Evolutionary conservation across 768 basidiomycete species (phyloP), one percentile per base, ranked within the genome.

Genomic region (Fomitopsis pulvina): DNA sequence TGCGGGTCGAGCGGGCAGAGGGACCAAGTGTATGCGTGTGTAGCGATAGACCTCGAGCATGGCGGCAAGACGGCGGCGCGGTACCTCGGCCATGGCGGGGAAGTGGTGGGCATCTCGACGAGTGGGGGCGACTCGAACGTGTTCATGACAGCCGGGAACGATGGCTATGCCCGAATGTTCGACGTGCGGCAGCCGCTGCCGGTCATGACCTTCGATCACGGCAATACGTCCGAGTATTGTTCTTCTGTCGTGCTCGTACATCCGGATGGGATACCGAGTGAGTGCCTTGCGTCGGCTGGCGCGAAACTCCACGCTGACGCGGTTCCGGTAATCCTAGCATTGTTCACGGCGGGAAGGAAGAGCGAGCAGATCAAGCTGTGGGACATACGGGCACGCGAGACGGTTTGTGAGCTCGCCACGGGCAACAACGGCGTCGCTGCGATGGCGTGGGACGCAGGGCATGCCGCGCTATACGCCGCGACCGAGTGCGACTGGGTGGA

Each of bases 331-430:
- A 12, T 45, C 3, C 1, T 26, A 59, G 54, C 50, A n/a, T 22
- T 59, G 1, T 71, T 74, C 52, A 63, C 68, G 0, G 70, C 66
- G 1, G 50, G 61, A 2, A 52, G 50, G 21, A 41, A 42, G 2
- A 54, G 56, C 3, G 64, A 75, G 48, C 53, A 62, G 8, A 66
- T 76, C 55, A 67, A 66, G 37, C n/a, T 73, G 27, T 75, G 72
- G 72, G 73, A 77, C 48, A 45, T 73, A 11, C 70, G 73, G 29
- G 66, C 68, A 0, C 59, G 56, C 12, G 55, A 53, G 12, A 42
- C 59, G 4, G 60, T 73, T 1, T 75, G 74, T 53, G 72, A 75
- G 47, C 62, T 75, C 16, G 62, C 70, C 1, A 73, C 72, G 3
- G 74, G 74, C 4, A 77, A 75, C 54, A 77, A 74, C 51, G 27